These are phyloP conservation scores for Nasturtium officinale DNA, from an alignment of 345 rosid genomes.

Conservation along the genomic window DNA sequence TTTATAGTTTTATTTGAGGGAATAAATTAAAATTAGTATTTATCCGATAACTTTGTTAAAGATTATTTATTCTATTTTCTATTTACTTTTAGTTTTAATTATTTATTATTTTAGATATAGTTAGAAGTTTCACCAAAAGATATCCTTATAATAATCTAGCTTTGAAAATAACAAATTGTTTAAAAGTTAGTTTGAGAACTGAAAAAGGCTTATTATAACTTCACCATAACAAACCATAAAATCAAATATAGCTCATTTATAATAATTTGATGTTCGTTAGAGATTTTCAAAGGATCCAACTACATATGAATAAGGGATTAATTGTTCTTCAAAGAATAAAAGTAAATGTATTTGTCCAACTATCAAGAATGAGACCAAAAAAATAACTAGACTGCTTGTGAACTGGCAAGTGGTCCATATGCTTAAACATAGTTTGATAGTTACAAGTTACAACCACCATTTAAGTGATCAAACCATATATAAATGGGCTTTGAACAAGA, in stretches of 20 bases:
- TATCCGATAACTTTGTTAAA: neutral
- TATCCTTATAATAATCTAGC: neutral
- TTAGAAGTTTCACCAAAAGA: neutral
- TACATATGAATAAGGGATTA: neutral
- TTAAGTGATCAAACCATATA: neutral
- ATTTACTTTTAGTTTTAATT: neutral
- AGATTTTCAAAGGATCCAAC: neutral
- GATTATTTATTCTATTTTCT: neutral
- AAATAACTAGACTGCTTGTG: neutral
- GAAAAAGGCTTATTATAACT: neutral
- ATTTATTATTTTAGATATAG: neutral
- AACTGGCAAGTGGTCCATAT: neutral
- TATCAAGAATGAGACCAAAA: too few species aligned
- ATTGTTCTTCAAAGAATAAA: neutral
- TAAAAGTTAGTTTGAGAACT: neutral
- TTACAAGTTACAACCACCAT: neutral
- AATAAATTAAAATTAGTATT: neutral
- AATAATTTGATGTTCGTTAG: neutral
- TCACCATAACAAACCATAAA: neutral
- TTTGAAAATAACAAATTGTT: neutral
- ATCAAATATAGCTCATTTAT: too few species aligned
- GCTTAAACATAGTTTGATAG: too few species aligned
- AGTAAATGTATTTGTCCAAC: too few species aligned
- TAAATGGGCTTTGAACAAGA: neutral
- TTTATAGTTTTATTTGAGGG: conserved; percentile 1